Evolutionary conservation across 2,329 filamentous ascomycete species (phyloP), one percentile per base, ranked within the genome.

Genomic region (Diaporthe australafricana): DNA sequence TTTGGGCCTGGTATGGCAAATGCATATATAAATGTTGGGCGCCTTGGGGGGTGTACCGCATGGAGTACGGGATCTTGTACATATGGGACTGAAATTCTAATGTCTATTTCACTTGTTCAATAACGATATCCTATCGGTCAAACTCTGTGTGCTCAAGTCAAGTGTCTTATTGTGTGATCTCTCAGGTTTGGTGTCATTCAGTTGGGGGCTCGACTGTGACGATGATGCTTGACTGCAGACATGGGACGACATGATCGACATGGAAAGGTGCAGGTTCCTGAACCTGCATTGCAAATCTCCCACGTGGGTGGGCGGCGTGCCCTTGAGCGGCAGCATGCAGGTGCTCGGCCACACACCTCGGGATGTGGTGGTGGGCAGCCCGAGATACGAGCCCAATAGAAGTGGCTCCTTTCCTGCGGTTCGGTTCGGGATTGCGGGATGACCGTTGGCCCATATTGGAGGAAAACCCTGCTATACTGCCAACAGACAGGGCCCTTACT

Each of bases 91-190:
- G 30, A 25, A 25, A 25, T 50, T n/a, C 45, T 65, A 65, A 65
- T 65, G 45, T 65, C n/a, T 65, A 65, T 65, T 65, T 65, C 35
- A 65, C 30, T 38, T 65, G 45, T 65, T 38, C 30, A 65, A 38
- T 7, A 38, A 50, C 17, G 30, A 50, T 65, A 65, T 65, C 60
- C 45, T 50, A 17, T 50, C 42, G n/a, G 14, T 65, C 8, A 6
- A 25, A 38, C 9, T n/a, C 25, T n/a, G 30, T 35, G 11, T 9
- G 4, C 38, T 11, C 38, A 40, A 11, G 38, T 40, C 9, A 5
- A n/a, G n/a, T 11, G 14, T 40, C 22, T 7, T 4, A 8, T 9
- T 17, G 17, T 35, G 17, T 3, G 11, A 35, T 55, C 25, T 52
- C 5, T 27, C 9, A 35, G 6, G 16, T 20, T 53, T 20, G 16